Conservation (phyloP, 345 rosid species). For the Salix brachista region DNA sequence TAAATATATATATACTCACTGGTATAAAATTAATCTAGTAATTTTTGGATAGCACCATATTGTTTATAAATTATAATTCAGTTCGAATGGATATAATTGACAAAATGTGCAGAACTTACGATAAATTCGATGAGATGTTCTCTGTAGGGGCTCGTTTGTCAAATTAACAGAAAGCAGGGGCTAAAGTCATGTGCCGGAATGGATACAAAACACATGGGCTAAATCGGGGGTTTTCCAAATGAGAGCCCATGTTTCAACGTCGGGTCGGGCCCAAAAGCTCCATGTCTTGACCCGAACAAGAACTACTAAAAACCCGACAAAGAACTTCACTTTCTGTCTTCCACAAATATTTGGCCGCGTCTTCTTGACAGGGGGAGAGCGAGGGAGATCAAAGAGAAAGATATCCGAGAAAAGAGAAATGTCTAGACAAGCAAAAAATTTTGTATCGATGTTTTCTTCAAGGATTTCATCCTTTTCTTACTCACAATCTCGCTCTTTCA, state of each 20-base stretch:
- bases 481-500: constrained; percentile 41
- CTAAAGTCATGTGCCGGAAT: too few relatives aligned
- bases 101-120: too few relatives aligned
- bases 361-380: not conserved
- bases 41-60: too few relatives aligned
- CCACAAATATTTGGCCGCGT: not conserved
- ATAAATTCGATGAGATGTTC: too few relatives aligned
- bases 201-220: not conserved
- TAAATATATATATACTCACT: too few relatives aligned
- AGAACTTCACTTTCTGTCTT: not conserved
- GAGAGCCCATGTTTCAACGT: not conserved
- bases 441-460: constrained; percentile 1
- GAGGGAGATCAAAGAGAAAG: not conserved
- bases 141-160: too few relatives aligned
- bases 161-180: too few relatives aligned
- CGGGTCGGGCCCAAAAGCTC: not conserved
- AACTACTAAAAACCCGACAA: not conserved
- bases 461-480: constrained; percentile 17
- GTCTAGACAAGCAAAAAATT: constrained; percentile 4
- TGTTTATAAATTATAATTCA: too few relatives aligned
- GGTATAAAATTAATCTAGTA: too few relatives aligned
- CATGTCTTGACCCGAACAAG: not conserved
- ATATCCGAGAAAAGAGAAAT: not conserved
- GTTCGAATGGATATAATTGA: too few relatives aligned
- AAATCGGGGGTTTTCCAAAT: not conserved